Percentiles rank a stretch among this genome's conserved stretches.
phyloP scores from a whole-genome alignment of 2,329 filamentous ascomycete species.

The Epichloe sibirici region DNA sequence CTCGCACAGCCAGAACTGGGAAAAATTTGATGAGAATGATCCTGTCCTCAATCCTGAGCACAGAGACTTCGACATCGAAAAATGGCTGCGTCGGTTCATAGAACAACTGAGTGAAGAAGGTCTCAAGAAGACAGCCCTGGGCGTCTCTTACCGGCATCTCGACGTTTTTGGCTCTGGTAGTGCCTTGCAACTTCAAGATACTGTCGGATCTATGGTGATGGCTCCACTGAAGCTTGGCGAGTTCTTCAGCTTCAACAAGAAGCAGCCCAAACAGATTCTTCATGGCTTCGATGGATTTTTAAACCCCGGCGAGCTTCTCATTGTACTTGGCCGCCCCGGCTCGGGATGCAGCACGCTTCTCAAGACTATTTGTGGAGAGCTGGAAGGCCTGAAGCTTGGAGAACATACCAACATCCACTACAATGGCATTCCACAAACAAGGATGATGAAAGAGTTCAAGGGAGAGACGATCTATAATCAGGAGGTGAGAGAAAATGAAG shows the following conservation, averaged over 20 bases:
- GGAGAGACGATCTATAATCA: constrained; percentile 64
- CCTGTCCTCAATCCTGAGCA: constrained; percentile 25
- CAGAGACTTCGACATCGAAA: constrained; percentile 27
- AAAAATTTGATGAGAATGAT: constrained; percentile 16
- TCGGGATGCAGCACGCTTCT: constrained; percentile 53
- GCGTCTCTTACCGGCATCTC: constrained; percentile 52
- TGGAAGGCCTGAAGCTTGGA: constrained; percentile 43
- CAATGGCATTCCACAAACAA: constrained; percentile 41
- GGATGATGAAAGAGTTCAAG: constrained; percentile 48
- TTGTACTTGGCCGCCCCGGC: constrained; percentile 55
- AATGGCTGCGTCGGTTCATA: constrained; percentile 29
- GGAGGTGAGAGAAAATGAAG: constrained; percentile 32
- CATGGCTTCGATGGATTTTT: constrained; percentile 52
- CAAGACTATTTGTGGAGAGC: constrained; percentile 48
- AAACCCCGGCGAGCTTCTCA: constrained; percentile 51
- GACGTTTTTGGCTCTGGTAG: constrained; percentile 55
- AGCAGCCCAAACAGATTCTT: constrained; percentile 46
- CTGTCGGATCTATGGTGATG: constrained; percentile 46
- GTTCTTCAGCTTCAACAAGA: constrained; percentile 33
- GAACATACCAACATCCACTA: constrained; percentile 44
- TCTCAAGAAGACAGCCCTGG: constrained; percentile 39
- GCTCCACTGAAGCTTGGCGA: constrained; percentile 46
- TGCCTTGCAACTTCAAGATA: constrained; percentile 56
- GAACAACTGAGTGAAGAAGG: constrained; percentile 39
- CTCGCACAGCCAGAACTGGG: constrained; percentile 9